Evolutionary conservation across 805 yeast species (phyloP), one percentile per base, ranked within the genome.

Genomic region (Peterozyma toletana): DNA sequence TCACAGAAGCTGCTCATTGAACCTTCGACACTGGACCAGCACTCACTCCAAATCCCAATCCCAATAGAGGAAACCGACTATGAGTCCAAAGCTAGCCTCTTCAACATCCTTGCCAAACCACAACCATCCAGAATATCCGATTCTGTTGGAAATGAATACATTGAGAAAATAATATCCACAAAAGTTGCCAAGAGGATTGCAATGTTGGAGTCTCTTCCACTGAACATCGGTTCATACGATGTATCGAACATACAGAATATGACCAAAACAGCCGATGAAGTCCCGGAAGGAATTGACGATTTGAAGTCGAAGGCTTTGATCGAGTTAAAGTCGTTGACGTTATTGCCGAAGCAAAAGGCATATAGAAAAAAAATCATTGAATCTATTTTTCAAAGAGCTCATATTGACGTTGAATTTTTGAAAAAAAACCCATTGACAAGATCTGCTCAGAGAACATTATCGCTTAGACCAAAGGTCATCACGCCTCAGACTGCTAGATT

Each of bases 401-500:
- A 83, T 53, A 74, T 75, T 50, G 66, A 68, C 42, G 70, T 73
- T 46, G 75, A 77, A 5, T 63, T 65, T 34, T 60, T 83, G 45
- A 71, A 71, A 41, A 67, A 70, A 38, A 71, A 77, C 44, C 74
- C 86, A 4, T 67, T 75, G 40, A 73, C 83, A 2, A 67, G 76
- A 52, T 80, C 84, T 37, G 86, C 87, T 41, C 82, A 80, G 54
- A 70, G 95, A 56, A 75, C 86, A 0, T 73, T 78, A 45, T 80
- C 80, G 55, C 68, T 83, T 14, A 75, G 87, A 57, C 78, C 79
- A 31, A 86, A 84, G 57, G 73, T 82, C 42, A 78, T 78, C 47
- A 83, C 83, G 30, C 79, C 82, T 15, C 85, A 83, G 54, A 86
- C 95, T 1, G 84, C 87, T 5, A 70, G 82, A 48, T 65, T 86